Conservation (phyloP, 1,139 yeast genomes). For the Protomyces gravidus region DNA sequence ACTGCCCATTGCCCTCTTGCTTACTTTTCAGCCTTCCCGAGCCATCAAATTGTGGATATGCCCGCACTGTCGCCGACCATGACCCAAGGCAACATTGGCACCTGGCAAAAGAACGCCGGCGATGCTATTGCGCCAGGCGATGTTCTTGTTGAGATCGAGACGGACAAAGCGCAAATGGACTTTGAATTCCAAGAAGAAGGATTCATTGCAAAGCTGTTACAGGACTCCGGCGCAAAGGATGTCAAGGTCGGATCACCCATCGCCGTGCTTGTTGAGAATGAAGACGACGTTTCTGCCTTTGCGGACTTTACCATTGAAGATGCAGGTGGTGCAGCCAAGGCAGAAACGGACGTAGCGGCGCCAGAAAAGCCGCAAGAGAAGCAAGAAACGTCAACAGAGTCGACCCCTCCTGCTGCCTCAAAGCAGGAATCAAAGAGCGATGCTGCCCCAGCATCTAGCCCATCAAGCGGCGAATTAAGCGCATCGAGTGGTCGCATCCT, state of each 20-base stretch:
- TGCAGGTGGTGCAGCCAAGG: conserved; percentile 45
- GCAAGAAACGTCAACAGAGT: conserved; percentile 23
- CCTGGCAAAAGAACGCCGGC: conserved; percentile 85
- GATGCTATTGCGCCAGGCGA: conserved; percentile 81
- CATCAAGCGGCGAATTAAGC: conserved; percentile 38
- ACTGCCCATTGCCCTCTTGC: neutral
- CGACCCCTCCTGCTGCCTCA: conserved; percentile 34
- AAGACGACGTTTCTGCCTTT: conserved; percentile 79
- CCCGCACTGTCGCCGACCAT: conserved; percentile 99
- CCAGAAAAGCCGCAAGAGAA: conserved; percentile 28
- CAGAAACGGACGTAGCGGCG: conserved; percentile 16
- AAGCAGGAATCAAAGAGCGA: conserved; percentile 31
- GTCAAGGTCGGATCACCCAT: conserved; percentile 87
- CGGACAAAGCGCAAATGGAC: conserved; percentile 99
- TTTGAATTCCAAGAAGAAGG: conserved; percentile 99
- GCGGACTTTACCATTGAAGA: conserved; percentile 78
- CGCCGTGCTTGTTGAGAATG: conserved; percentile 91
- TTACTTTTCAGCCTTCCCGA: conserved; percentile 44
- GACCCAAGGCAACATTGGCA: conserved; percentile 93
- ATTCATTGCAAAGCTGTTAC: conserved; percentile 80
- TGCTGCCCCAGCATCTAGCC: conserved; percentile 32
- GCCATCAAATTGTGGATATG: conserved; percentile 65
- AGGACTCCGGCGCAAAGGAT: conserved; percentile 83
- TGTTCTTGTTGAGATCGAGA: conserved; percentile 91
- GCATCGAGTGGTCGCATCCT: conserved; percentile 55